A percentile compares a stretch with the other conserved stretches of the same genome.
These are phyloP conservation scores for Camellia oleifera DNA, from an alignment of 179 eudicot species.

Conservation along the genomic window DNA sequence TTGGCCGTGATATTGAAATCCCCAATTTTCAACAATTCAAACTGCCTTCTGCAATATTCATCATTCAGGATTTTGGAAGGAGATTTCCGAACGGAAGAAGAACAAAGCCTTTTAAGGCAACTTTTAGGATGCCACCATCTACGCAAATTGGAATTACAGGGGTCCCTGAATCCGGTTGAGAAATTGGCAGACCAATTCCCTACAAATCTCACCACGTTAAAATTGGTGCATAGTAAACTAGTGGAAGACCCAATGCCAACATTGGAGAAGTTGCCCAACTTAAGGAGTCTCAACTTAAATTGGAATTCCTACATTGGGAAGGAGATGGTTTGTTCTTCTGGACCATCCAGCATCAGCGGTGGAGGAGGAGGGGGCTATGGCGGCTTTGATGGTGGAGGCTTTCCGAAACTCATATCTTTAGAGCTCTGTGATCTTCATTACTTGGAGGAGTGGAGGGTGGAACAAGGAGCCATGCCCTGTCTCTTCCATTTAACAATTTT, in stretches of 20 bases:
- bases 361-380: too few relatives aligned
- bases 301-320: conserved; percentile 7
- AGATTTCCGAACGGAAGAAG: background rate
- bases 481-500: conserved; percentile 20
- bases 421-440: background rate
- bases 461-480: conserved; percentile 32
- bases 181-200: background rate
- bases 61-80: background rate
- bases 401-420: conserved; percentile 31
- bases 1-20: background rate
- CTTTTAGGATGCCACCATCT: conserved; percentile 9
- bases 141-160: background rate
- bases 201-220: conserved; percentile 5
- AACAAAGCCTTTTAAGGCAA: background rate
- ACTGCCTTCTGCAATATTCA: background rate
- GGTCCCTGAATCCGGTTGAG: too few relatives aligned
- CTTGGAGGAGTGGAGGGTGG: conserved; percentile 28
- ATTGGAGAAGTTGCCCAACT: conserved; percentile 23
- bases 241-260: conserved; percentile 21
- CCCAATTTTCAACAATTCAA: background rate
- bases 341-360: background rate
- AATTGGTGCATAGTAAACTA: background rate
- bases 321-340: conserved; percentile 10
- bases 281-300: conserved; percentile 17
- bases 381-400: conserved; percentile 9